Evolutionary conservation across 2,329 filamentous ascomycete genomes (phyloP), one percentile per base, ranked within the genome.

Genomic region (Diaporthe eres): DNA sequence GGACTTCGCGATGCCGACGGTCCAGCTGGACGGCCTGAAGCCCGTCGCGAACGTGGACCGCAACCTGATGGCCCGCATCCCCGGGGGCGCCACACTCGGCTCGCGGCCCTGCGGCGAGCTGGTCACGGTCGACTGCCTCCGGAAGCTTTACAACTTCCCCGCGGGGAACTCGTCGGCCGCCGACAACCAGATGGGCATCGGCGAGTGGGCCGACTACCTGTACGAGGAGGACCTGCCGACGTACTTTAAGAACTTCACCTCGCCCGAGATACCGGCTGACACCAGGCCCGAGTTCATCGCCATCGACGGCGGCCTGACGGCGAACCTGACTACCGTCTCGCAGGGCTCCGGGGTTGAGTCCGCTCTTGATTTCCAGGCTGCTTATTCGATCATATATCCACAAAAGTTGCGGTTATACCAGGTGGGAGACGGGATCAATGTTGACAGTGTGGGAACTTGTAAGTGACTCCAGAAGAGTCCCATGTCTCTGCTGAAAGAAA

Each of bases 401-500:
- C 84, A 86, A 74, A 83, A 81, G n/a, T 79, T 81, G 10, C 81
- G 82, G 7, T 78, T 86, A 10, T 86, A 82, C 74, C 84, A 86
- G 78, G 85, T 84, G 1, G 87, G 88, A 72, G 87, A 87, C 80
- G 78, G 82, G 17, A 74, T 85, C 17, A 86, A 86, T 68, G 82
- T 73, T 19, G 74, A 76, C 61, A 78, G 73, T 49, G 68, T 72
- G 10, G 75, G 75, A 8, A 75, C 73, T 28, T 68, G 65, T 68
- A 13, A 53, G 65, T 68, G 2, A 10, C 2, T 34, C 5, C 4
- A 25, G 22, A 25, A 39, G 4, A 19, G 19, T n/a, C 42, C 17
- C 61, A 5, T 31, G 1, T 67, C 28, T 3, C 42, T 44, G 37
- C 12, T 47, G 2, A 3, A n/a, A 15, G 8, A 25, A 17, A 8